Evolutionary conservation across 208 protist species (phyloP).

Genomic region (Angomonas ambiguus): DNA sequence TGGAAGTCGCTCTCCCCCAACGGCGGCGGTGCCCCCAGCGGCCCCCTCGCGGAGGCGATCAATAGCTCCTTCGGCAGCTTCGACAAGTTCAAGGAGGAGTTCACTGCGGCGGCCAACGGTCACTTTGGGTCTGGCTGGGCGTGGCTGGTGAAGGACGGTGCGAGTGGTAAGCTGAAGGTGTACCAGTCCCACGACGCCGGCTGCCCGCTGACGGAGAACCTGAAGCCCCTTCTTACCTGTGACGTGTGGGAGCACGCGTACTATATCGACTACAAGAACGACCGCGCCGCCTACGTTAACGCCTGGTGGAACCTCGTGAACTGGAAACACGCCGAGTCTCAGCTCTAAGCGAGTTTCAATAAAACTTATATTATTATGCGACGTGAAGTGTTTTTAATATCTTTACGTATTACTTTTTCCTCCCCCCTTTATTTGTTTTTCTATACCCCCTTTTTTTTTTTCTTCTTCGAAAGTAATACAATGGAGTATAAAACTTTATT

Average conservation of each 20-base stretch:
- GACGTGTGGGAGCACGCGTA: constrained; percentile 96
- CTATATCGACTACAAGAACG: constrained; percentile 95
- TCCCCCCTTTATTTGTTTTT: neutral
- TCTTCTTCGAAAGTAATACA: constrained; percentile 14
- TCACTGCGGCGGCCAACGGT: constrained; percentile 70
- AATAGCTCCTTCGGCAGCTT: constrained; percentile 79
- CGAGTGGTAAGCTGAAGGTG: constrained; percentile 78
- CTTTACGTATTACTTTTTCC: neutral
- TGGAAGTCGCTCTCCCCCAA: constrained; percentile 81
- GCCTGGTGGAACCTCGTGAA: constrained; percentile 92
- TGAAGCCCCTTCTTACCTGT: constrained; percentile 83
- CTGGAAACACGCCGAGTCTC: constrained; percentile 79
- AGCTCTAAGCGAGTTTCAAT: neutral
- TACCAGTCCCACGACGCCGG: constrained; percentile 77
- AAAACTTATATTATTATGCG: neutral
- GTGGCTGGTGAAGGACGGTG: constrained; percentile 91
- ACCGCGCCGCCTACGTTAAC: constrained; percentile 87
- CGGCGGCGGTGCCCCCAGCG: constrained; percentile 56
- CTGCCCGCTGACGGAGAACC: constrained; percentile 68
- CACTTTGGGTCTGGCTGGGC: constrained; percentile 95
- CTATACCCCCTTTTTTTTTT: constrained; percentile 13
- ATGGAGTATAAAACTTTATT: no score
- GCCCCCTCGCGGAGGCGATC: constrained; percentile 68
- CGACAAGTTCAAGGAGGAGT: constrained; percentile 92
- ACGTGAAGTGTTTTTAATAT: neutral